These are phyloP conservation scores for Phlegmacium glaucopus DNA, from an alignment of 768 basidiomycete species.

Conservation along the genomic window DNA sequence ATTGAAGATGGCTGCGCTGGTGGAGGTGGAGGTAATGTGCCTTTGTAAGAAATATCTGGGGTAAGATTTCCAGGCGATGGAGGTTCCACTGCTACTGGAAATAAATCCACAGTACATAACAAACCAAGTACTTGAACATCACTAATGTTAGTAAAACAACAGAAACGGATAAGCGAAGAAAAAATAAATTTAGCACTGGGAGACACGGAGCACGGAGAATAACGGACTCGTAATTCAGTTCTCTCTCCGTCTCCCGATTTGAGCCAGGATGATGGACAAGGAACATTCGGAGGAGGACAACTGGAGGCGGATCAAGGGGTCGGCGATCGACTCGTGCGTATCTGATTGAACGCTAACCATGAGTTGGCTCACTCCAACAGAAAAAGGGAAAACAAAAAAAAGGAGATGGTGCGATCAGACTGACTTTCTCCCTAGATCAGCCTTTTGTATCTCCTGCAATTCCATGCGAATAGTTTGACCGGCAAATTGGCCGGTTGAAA, in stretches of 20 bases:
- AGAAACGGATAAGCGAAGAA: constrained; percentile 8
- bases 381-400: not conserved
- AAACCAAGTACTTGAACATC: constrained; percentile 62
- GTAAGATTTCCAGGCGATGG: not conserved
- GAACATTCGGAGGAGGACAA: constrained; percentile 50
- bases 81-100: constrained; percentile 45
- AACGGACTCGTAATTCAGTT: constrained; percentile 47
- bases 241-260: constrained; percentile 36
- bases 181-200: not conserved
- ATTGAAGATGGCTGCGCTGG: constrained; percentile 13
- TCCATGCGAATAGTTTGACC: constrained; percentile 55
- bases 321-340: constrained; percentile 61
- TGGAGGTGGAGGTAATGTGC: constrained; percentile 12
- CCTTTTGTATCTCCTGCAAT: constrained; percentile 59
- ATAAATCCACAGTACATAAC: constrained; percentile 76
- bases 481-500: constrained; percentile 56
- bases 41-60: constrained; percentile 2
- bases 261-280: constrained; percentile 41
- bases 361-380: constrained; percentile 5
- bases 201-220: not conserved
- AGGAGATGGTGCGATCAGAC: constrained; percentile 13
- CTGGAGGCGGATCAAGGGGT: constrained; percentile 66
- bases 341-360: constrained; percentile 27
- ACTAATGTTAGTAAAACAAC: constrained; percentile 41
- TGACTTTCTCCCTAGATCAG: constrained; percentile 67